Conservation (phyloP, 345 rosid species). For the Eucalyptus virginea region DNA sequence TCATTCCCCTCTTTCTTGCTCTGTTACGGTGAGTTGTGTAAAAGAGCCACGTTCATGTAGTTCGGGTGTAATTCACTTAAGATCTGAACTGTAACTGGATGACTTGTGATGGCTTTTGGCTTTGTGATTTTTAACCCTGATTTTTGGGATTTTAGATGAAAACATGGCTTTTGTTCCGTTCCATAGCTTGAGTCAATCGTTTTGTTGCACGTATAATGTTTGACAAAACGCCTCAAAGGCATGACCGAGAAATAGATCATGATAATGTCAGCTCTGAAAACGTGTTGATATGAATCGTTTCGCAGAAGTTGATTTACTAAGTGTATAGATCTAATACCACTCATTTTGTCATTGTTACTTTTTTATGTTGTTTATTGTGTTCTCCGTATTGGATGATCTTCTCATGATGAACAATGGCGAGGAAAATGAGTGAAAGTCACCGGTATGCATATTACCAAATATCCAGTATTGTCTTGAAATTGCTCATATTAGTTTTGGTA, state of each 20-base stretch:
- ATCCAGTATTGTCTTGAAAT: not conserved
- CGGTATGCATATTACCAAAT: not conserved
- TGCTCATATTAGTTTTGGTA: not conserved
- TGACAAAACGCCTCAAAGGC: not conserved
- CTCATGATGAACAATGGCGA: not conserved
- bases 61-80: not conserved
- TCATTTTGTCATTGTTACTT: not conserved
- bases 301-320: not conserved
- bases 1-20: not conserved
- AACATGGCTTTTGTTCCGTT: too few species aligned
- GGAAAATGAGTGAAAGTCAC: not conserved
- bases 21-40: not conserved
- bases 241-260: not conserved
- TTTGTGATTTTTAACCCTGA: too few species aligned
- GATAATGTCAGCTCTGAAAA: not conserved
- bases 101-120: too few species aligned
- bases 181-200: too few species aligned
- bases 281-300: not conserved
- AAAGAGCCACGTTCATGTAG: not conserved
- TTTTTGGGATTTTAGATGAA: too few species aligned
- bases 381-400: not conserved
- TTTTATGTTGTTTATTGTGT: not conserved
- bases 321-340: not conserved
- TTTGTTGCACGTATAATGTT: not conserved
- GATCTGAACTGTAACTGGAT: too few species aligned